These are phyloP conservation scores for Leptographium flavum DNA, from an alignment of 2,329 filamentous ascomycete genomes.

Conservation along the genomic window DNA sequence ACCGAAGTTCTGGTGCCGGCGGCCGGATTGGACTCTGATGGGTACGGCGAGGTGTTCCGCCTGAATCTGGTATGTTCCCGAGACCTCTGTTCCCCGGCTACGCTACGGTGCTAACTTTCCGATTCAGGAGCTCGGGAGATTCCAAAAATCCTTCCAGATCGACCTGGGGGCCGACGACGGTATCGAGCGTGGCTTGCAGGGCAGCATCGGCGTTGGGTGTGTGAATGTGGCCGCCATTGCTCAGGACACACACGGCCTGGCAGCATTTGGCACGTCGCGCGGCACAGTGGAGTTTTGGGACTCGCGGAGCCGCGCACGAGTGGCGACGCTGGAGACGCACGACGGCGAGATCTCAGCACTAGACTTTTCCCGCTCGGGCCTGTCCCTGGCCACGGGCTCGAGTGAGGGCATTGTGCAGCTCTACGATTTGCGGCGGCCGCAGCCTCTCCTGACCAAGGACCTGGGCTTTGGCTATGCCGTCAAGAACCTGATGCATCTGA, in stretches of 20 bases:
- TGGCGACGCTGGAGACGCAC: slow-evolving; percentile 58
- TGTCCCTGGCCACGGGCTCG: slow-evolving; percentile 78
- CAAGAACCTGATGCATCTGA: slow-evolving; percentile 64
- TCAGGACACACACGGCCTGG: slow-evolving; percentile 75
- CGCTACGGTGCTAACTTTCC: not conserved
- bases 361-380: slow-evolving; percentile 69
- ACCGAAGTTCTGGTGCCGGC: slow-evolving; percentile 79
- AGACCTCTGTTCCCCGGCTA: too few relatives aligned
- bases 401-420: slow-evolving; percentile 77
- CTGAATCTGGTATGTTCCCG: slow-evolving; percentile 53
- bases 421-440: slow-evolving; percentile 81
- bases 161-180: slow-evolving; percentile 79
- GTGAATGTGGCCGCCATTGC: slow-evolving; percentile 83
- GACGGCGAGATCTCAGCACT: slow-evolving; percentile 72
- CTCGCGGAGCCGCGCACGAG: slow-evolving; percentile 64
- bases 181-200: slow-evolving; percentile 62
- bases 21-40: slow-evolving; percentile 74
- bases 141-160: slow-evolving; percentile 86
- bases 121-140: slow-evolving; percentile 59
- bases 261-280: slow-evolving; percentile 84
- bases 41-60: slow-evolving; percentile 81
- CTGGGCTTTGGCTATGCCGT: slow-evolving; percentile 92
- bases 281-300: slow-evolving; percentile 99
- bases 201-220: slow-evolving; percentile 69
- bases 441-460: slow-evolving; percentile 78